phyloP scores from a whole-genome alignment of 2,329 filamentous ascomycete genomes.

The Allantophomopsis lycopodina region DNA sequence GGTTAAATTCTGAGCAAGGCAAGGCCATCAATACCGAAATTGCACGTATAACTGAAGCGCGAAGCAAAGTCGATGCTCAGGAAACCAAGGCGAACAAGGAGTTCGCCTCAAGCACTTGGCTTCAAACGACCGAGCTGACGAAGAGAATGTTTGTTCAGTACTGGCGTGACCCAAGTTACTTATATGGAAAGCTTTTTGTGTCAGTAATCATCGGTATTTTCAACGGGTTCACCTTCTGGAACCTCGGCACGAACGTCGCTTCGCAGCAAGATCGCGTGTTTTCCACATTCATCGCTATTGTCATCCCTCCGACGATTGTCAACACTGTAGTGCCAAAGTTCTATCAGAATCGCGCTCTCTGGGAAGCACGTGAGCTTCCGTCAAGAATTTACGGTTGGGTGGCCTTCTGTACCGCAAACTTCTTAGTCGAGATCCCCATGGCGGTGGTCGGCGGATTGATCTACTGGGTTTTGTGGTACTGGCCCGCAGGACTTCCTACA shows the following conservation, averaged over 20 bases:
- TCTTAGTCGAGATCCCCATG: constrained; percentile 60
- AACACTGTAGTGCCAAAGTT: constrained; percentile 69
- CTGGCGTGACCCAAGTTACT: constrained; percentile 64
- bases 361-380: constrained; percentile 61
- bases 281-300: constrained; percentile 49
- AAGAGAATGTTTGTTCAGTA: constrained; percentile 59
- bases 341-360: constrained; percentile 57
- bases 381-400: constrained; percentile 67
- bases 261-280: constrained; percentile 73
- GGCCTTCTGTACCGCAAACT: constrained; percentile 60
- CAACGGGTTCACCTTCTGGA: constrained; percentile 69
- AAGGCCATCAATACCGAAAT: constrained; percentile 49
- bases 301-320: constrained; percentile 53
- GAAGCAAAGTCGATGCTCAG: constrained; percentile 21
- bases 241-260: constrained; percentile 47
- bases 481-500: constrained; percentile 53
- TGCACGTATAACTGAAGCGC: constrained; percentile 23
- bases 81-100: constrained; percentile 29
- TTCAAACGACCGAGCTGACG: constrained; percentile 53
- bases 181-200: constrained; percentile 65
- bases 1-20: constrained; percentile 51
- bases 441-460: constrained; percentile 49
- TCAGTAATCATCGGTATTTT: constrained; percentile 61
- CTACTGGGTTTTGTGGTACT: constrained; percentile 71
- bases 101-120: constrained; percentile 50